Base-by-base conservation (phyloP, 192 early-diverging fungal species). In the Allomyces javanicus region DNA sequence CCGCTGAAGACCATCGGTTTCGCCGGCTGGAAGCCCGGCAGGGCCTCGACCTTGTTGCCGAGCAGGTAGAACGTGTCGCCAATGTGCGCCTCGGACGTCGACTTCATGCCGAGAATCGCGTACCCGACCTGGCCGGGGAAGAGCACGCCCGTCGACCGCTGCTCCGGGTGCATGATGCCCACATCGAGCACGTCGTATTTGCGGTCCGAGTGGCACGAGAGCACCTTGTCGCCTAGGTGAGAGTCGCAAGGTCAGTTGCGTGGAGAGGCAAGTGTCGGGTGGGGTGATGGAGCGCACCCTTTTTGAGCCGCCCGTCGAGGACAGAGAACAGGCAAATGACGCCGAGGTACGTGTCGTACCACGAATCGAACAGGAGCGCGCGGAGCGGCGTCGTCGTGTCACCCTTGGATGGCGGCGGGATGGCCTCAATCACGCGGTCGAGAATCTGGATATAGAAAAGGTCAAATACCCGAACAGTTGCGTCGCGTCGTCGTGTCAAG, bases 271-370 rank as follows among this genome's bases (percentile, higher is more conserved):
- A 17, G 24, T 65, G 44, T 50, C 6, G 62, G 55, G n/a, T n/a
- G 23, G 0, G 66, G 2, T 9, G 33, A 69, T 12, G 24, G 33
- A 3, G 22, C 25, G 65, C 70, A 84, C 82, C 87, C 71, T 89
- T 88, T 63, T 78, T 74, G 9, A 98, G 71, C 1, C 70, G 76
- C 14, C 95, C 95, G 76, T 95, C 90, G 25, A 85, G 79, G 6
- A 98, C 80, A 6, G 91, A 89, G 72, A 98, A 74, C 71, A 98
- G 75, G 72, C 91, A 95, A 24, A 98, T 85, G n/a, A 96, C 95
- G 33, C 95, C 95, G 0, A 93, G 85, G 74, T 94, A 98, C n/a
- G 84, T 84, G 73, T 98, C 93, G 73, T 95, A 93, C 93, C 93
- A 98, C 25, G 88, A 90, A 71, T 98, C 95, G 70, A 98, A 98